Conservation (phyloP, 2,329 filamentous ascomycete species). For the Allantophomopsis lycopodina region DNA sequence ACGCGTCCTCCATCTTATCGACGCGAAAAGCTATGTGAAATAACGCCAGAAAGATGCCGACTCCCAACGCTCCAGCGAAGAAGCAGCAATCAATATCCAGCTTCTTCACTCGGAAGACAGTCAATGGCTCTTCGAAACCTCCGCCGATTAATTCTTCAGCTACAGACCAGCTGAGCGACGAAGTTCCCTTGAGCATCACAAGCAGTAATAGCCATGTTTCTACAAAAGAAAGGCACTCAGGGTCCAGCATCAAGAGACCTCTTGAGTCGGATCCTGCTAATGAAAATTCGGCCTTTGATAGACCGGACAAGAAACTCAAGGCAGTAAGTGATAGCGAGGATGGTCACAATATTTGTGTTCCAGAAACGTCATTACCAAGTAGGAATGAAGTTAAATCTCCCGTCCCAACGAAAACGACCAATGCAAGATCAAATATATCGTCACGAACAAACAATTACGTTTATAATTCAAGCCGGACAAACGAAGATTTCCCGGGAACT, state of each 20-base stretch:
- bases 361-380: constrained; percentile 21
- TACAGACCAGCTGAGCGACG: too few species aligned
- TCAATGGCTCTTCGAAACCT: constrained; percentile 26
- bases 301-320: constrained; percentile 30
- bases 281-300: constrained; percentile 25
- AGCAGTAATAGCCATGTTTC: too few species aligned
- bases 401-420: too few species aligned
- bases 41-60: too few species aligned
- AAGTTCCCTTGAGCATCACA: too few species aligned
- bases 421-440: constrained; percentile 12
- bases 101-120: constrained; percentile 60
- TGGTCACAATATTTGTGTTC: constrained; percentile 16
- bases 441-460: constrained; percentile 36
- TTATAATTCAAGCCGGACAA: constrained; percentile 26
- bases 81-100: constrained; percentile 76
- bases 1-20: too few species aligned
- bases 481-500: constrained; percentile 18
- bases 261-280: constrained; percentile 32
- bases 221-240: constrained; percentile 2
- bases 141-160: too few species aligned
- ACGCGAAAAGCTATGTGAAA: too few species aligned
- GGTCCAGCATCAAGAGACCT: constrained; percentile 32
- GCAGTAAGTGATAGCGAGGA: constrained; percentile 23
- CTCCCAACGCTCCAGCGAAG: constrained; percentile 5
- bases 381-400: too few species aligned